These are phyloP conservation scores for Kluyveromyces lactis DNA, from an alignment of 805 yeast genomes.

Conservation along the genomic window DNA sequence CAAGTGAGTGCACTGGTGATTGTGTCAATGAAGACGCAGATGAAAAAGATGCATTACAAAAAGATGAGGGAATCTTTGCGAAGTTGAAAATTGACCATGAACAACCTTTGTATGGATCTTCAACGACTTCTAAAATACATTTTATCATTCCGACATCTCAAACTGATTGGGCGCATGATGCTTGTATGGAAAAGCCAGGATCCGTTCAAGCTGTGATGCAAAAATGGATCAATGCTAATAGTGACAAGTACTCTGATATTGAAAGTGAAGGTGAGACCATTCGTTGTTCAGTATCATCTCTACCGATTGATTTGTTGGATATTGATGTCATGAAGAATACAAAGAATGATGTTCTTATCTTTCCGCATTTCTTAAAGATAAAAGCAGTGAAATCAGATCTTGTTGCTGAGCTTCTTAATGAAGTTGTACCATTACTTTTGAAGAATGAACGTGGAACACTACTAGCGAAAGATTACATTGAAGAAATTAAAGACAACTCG, in stretches of 20 bases:
- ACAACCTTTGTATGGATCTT: conserved; percentile 56
- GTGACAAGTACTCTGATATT: conserved; percentile 20
- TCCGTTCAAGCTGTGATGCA: conserved; percentile 40
- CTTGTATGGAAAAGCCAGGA: conserved; percentile 36
- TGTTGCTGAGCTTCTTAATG: conserved; percentile 37
- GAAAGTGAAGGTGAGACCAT: conserved; percentile 25
- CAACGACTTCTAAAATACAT: conserved; percentile 63
- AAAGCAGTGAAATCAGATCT: conserved; percentile 38
- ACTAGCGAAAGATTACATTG: conserved; percentile 26
- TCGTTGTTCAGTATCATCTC: conserved; percentile 38
- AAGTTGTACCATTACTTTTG: conserved; percentile 36
- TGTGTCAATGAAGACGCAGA: conserved; percentile 17
- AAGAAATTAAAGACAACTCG: conserved; percentile 34
- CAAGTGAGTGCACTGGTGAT: conserved; percentile 11
- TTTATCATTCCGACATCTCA: conserved; percentile 77
- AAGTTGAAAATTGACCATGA: conserved; percentile 26
- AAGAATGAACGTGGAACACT: conserved; percentile 13
- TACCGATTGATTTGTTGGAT: conserved; percentile 40
- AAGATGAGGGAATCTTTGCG: conserved; percentile 17
- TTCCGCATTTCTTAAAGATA: conserved; percentile 73
- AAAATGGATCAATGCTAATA: conserved; percentile 30
- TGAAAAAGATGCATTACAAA: conserved; percentile 23
- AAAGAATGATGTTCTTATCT: conserved; percentile 51
- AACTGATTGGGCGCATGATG: conserved; percentile 77
- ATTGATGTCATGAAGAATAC: conserved; percentile 35